Base-by-base conservation (phyloP, 2,329 filamentous ascomycete species). In the Cordyceps pruinosa region DNA sequence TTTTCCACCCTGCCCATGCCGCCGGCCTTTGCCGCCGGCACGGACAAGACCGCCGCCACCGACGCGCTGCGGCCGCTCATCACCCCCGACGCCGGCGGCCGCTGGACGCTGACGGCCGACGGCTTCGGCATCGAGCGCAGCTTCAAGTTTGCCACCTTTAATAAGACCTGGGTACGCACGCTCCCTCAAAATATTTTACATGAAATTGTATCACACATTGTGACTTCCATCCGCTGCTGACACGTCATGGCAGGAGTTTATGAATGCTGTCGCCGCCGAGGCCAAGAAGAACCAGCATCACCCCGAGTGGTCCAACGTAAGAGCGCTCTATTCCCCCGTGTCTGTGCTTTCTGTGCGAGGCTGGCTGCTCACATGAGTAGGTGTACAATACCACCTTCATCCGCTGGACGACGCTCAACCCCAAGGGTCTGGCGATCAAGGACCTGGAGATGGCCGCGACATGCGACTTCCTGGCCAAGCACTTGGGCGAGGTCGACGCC, bases 221-320 rank as follows among this genome's bases (percentile, higher is more conserved):
- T 21, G 21, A 9, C 7, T 3, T 37, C 3, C 15, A 10, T 32
- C 12, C 19, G 28, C 34, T n/a, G 26, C 39, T 34, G 7, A 50
- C 23, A 15, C 13, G 13, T 19, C 41, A 21, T 26, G 17, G 13
- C 48, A 87, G 85, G 84, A 86, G 61, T 90, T 90, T 71, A 89
- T 90, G 86, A 87, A 85, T n/a, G 77, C 78, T 2, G 79, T 90
- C 15, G 83, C 86, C 12, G 72, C 84, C 32, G 80, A 89, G 64
- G 88, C 85, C 71, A 86, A 87, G 66, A 68, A 81, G 37, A 78
- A 80, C 65, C 87, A 83, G 63, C 87, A 90, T 67, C 87, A 90
- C 65, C 87, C 87, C 0, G 87, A 90, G 68, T 90, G 87, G 87
- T 86, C 84, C 2, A 90, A 90, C 66, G 86, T 86, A 71, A 62